Evolutionary conservation across 139 green algal genomes (phyloP), one percentile per base, ranked within the genome.

Genomic region (Ulvella scutata): DNA sequence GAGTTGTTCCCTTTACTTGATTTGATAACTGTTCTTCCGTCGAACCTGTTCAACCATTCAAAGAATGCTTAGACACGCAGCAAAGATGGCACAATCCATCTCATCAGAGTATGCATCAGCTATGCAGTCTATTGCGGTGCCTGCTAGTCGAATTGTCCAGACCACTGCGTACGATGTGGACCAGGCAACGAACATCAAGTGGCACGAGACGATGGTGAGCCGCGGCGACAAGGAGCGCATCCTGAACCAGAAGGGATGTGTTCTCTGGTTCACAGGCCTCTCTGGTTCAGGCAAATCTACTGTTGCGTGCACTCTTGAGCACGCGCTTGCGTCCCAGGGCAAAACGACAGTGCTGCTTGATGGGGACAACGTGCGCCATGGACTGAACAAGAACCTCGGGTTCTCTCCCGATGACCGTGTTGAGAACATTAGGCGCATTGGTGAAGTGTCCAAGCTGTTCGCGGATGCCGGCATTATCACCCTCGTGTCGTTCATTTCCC

Each of bases 371-470:
- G 79, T 98, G 23, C 85, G 93, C 1, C 90, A 97, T 74, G 93
- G 93, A 23, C 87, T 97, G 34, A 96, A 95, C 84, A 90, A 82
- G 38, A 96, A 97, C 83, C 81, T 97, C 13, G 92, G 92, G 26
- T 98, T 98, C 80, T 85, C 77, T 0, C 51, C 87, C 17, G 76
- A 74, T 60, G 91, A 97, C 74, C 82, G 94, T 34, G 83, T 90
- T 59, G 94, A 98, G 80, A 98, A 98, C 85, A 97, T 97, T 75
- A 85, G 93, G 2, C 83, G 93, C 38, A 92, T 96, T 37, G 89
- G 91, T 31, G 92, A 98, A 86, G 93, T 97, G 0, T 85, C 88
- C 36, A 97, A 96, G 82, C 87, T 98, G 26, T 92, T 97, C 60
- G 85, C 90, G 4, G 90, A 97, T 67, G 81, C 86, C 7, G 92